Base-by-base conservation (phyloP, 1,284 basidiomycete species). In the Microbotryum lychnidis-dioicae region DNA sequence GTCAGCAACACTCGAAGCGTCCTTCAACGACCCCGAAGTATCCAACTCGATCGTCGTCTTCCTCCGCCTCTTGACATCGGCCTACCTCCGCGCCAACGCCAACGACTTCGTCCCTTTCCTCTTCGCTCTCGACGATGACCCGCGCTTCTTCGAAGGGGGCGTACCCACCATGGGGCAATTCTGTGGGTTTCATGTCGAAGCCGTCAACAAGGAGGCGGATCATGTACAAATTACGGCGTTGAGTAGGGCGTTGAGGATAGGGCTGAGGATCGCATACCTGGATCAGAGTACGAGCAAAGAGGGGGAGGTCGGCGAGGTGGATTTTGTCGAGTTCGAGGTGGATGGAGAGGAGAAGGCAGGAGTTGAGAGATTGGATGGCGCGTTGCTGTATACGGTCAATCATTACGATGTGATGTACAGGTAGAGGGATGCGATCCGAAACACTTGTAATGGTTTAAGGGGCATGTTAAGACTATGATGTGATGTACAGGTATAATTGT, bases 151-250 rank as follows among this genome's bases (percentile, higher is more conserved):
- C 0, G 62, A 56, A 12, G 64, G 65, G 1, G 52, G 52, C 6
- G 79, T 75, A 3, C 80, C 88, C 70, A 76, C 78, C 3, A 77
- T 84, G 6, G 78, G 80, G 8, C 80, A 82, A 12, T 93, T 91
- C 75, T 91, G 88, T 72, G 80, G 83, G 68, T 78, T 80, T 52
- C 83, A 86, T 65, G 89, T 93, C 33, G 88, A 92, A 23, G 51
- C 56, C 47, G 42, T 54, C 49, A 37, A n/a, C 57, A 52, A 49
- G 16, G 54, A 59, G 48, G 54, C 70, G 83, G 91, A 93, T 69
- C 85, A 93, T 69, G 84, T 88, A 23, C 87, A 91, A 71, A 87
- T 93, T 67, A 83, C 82, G 60, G 90, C 90, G 1, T 79, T 94
- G 8, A 82, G 85, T 16, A 79, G 82, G 51, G 86, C 85, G 0